Evolutionary conservation across 495 filamentous ascomycete species (phyloP), one percentile per base, ranked within the genome.

Genomic region (Penicillium ochrochloron): DNA sequence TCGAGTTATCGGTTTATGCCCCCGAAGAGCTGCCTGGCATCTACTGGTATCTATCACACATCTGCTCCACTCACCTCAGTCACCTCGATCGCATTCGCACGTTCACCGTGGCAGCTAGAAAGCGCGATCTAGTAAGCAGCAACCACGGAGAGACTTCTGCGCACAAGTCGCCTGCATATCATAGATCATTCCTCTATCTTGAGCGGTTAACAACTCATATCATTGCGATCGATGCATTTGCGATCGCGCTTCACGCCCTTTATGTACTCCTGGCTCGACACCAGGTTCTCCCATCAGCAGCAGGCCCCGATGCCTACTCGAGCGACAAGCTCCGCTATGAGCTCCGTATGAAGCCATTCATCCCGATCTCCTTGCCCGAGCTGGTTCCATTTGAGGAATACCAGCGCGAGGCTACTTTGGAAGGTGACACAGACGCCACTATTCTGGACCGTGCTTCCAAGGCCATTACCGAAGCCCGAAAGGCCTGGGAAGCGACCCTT

Each of bases 1-100:
- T 99, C 72, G 95, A 98, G 74, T 87, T 97, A 19, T 88, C 93
- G 10, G 86, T 96, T 29, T 98, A 98, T 71, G 87, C 92, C 25
- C 84, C 89, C 2, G 91, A 97, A 72, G 95, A 99, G 76, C 81
- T 95, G 8, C 85, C 89, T 14, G 88, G 86, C 17, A 97, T 97
- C 91, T 97, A 97, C 73, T 94, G 90, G 89, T 96, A 91, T 50
- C 61, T 82, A 21, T 78, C 79, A 10, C 77, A 83, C 59, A 75
- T 83, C 39, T 83, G 80, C 66, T 79, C 78, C 33, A 80, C 78
- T 0, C 80, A 83, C 51, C 75, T 81, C 5, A 71, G 72, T 5
- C 89, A 93, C 67, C 77, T 89, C 33, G 89, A 92, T 61, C 88
- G 91, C 52, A 92, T 94, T 60, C 83, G 85, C 48, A 83, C 83